phyloP scores from a whole-genome alignment of 495 filamentous ascomycete genomes.

The Hyaloscypha hepaticicola region DNA sequence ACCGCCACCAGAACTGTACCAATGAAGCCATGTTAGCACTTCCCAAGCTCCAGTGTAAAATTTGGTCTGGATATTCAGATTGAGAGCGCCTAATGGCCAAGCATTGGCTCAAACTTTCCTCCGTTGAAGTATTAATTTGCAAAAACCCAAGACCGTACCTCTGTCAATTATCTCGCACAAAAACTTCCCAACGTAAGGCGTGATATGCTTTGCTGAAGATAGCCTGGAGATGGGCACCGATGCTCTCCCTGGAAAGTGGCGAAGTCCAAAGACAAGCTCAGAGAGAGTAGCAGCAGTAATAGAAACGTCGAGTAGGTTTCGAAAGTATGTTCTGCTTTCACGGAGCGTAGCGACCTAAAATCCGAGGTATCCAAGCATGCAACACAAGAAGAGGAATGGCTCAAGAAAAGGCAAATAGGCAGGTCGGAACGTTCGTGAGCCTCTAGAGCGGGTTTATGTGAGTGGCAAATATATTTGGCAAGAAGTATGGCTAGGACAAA shows the following conservation, averaged over 20 bases:
- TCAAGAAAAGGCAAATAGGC: neutral
- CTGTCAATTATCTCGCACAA: neutral
- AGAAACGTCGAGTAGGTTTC: neutral
- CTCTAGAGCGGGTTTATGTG: neutral
- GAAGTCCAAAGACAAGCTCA: neutral
- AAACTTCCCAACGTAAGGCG: too few species aligned
- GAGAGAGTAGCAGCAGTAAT: neutral
- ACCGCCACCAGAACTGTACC: constrained; percentile 16
- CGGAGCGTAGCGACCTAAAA: neutral
- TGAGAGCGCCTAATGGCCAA: neutral
- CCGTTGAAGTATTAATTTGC: neutral
- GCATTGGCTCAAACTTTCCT: neutral
- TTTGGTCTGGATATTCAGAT: neutral
- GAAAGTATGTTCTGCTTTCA: neutral
- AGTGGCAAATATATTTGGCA: constrained; percentile 2
- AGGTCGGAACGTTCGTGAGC: neutral
- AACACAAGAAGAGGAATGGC: neutral
- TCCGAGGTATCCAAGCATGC: neutral
- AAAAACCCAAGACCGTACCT: neutral
- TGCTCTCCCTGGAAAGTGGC: too few species aligned
- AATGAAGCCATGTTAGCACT: constrained; percentile 17
- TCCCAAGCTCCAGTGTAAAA: neutral
- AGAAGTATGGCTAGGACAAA: neutral
- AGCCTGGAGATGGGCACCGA: too few species aligned
- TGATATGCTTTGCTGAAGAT: too few species aligned